Conservation (phyloP, 2,329 filamentous ascomycete genomes). For the Calycina herbarum region DNA sequence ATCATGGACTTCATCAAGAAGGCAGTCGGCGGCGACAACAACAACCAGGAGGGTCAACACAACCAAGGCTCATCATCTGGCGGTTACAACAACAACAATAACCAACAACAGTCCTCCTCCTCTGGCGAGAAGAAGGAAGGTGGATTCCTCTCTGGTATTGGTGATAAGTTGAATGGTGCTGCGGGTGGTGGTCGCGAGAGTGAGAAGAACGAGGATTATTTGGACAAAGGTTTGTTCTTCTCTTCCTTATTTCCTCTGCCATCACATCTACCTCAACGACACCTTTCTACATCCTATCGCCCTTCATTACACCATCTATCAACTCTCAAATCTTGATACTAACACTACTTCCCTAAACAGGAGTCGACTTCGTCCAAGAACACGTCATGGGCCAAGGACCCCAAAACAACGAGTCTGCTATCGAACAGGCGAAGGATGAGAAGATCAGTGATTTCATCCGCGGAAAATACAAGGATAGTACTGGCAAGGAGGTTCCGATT, state of each 20-base stretch:
- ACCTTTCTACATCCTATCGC: too few relatives aligned
- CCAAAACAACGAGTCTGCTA: slow-evolving; percentile 70
- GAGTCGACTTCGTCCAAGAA: slow-evolving; percentile 76
- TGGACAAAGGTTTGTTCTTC: slow-evolving; percentile 69
- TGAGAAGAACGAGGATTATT: slow-evolving; percentile 79
- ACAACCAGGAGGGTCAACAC: slow-evolving; percentile 24
- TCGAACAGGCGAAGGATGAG: slow-evolving; percentile 83
- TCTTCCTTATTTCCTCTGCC: not conserved
- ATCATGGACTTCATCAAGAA: slow-evolving; percentile 59
- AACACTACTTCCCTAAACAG: slow-evolving; percentile 43
- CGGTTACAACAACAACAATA: not conserved
- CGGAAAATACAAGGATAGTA: slow-evolving; percentile 65
- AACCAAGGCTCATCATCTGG: not conserved
- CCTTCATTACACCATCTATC: too few relatives aligned
- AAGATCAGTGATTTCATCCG: slow-evolving; percentile 74
- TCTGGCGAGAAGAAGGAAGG: slow-evolving; percentile 34
- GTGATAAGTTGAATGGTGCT: slow-evolving; percentile 69
- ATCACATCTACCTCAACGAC: not conserved
- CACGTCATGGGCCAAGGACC: slow-evolving; percentile 68
- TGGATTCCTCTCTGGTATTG: slow-evolving; percentile 57
- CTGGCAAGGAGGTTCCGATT: slow-evolving; percentile 69
- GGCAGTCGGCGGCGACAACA: slow-evolving; percentile 43
- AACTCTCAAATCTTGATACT: too few relatives aligned
- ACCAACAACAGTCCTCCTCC: not conserved
- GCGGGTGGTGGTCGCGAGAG: slow-evolving; percentile 72